Percentiles rank a stretch among this genome's conserved stretches.
Conservation (phyloP, 2,329 filamentous ascomycete genomes). For the Claviceps fusiformis region DNA sequence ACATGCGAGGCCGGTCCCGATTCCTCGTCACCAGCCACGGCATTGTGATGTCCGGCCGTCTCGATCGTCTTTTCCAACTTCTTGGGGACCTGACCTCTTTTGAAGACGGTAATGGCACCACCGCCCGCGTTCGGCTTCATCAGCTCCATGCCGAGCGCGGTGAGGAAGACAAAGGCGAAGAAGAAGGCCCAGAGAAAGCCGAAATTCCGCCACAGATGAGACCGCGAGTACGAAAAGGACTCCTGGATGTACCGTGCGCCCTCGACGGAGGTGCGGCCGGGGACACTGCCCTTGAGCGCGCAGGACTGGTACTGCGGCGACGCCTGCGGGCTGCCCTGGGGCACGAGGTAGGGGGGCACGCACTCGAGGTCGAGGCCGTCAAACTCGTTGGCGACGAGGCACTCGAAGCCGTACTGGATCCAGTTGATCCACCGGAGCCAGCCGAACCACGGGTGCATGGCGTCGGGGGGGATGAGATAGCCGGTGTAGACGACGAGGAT, state of each 20-base stretch:
- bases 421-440: conserved; percentile 58
- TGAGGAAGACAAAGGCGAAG: conserved; percentile 60
- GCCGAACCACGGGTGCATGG: conserved; percentile 45
- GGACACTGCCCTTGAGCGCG: conserved; percentile 31
- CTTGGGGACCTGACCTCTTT: conserved; percentile 49
- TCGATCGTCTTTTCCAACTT: conserved; percentile 43
- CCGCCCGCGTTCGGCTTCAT: conserved; percentile 47
- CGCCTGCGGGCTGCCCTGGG: conserved; percentile 21
- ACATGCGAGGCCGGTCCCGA: conserved; percentile 27
- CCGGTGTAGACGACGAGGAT: conserved; percentile 56
- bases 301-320: conserved; percentile 36
- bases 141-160: conserved; percentile 54
- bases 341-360: conserved; percentile 42
- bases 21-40: conserved; percentile 36
- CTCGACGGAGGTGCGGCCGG: conserved; percentile 30
- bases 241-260: conserved; percentile 42
- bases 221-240: conserved; percentile 39
- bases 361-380: conserved; percentile 43
- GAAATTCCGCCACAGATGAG: conserved; percentile 62
- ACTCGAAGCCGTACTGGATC: conserved; percentile 57
- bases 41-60: conserved; percentile 28
- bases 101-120: conserved; percentile 46
- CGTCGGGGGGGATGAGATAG: conserved; percentile 44
- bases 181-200: conserved; percentile 65
- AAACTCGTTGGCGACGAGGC: conserved; percentile 53